Conservation (phyloP, 2,329 filamentous ascomycete genomes). For the Aspergillus viridinutans region DNA sequence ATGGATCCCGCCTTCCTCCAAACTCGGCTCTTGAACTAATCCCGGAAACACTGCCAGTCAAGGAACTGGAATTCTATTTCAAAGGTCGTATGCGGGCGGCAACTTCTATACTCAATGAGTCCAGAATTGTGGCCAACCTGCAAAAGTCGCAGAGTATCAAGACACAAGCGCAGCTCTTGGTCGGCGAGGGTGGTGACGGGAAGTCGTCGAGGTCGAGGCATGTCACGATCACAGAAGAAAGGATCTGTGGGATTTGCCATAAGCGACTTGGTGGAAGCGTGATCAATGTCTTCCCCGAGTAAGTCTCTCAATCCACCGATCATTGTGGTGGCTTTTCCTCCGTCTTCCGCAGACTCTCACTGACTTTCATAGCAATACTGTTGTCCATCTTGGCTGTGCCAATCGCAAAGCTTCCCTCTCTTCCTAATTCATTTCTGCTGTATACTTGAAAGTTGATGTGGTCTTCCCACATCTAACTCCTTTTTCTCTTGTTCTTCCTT, state of each 20-base stretch:
- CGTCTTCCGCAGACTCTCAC: conserved; percentile 8
- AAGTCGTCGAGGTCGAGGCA: conserved; percentile 59
- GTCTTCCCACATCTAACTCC: conserved; percentile 12
- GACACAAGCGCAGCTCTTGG: conserved; percentile 66
- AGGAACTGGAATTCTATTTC: conserved; percentile 85
- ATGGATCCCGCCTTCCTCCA: conserved; percentile 86
- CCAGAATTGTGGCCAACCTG: conserved; percentile 70
- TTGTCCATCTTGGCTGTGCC: conserved; percentile 78
- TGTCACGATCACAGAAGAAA: conserved; percentile 80
- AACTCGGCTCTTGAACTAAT: conserved; percentile 81
- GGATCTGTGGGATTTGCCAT: conserved; percentile 87
- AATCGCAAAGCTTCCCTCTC: conserved; percentile 36
- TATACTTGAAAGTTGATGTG: conserved; percentile 8
- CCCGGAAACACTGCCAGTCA: conserved; percentile 71
- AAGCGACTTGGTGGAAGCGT: conserved; percentile 90
- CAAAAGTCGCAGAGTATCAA: conserved; percentile 75
- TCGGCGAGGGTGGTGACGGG: conserved; percentile 60
- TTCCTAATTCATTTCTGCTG: conserved; percentile 15
- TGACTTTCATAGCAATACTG: conserved; percentile 44
- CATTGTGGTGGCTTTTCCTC: background rate
- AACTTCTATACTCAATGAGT: conserved; percentile 76
- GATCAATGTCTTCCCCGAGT: conserved; percentile 83
- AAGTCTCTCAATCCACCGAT: conserved; percentile 34
- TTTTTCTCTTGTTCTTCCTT: conserved; percentile 11
- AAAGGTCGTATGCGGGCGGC: conserved; percentile 81